Base-by-base conservation (phyloP, 352 stramenopile species). In the Phytophthora multivora region DNA sequence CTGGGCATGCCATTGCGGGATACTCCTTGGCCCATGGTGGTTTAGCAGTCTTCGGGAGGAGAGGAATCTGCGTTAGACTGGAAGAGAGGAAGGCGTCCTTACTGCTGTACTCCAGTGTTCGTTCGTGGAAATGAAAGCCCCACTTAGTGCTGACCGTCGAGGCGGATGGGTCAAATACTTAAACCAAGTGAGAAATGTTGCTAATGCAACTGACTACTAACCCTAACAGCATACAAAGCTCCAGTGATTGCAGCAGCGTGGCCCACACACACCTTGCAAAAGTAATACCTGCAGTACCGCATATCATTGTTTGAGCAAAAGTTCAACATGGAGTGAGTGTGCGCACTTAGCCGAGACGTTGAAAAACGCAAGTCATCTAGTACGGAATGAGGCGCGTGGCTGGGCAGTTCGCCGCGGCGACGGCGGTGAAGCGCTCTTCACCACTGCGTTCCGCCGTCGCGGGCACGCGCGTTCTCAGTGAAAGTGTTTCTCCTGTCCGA, bases 1-100 rank as follows among this genome's bases (percentile, higher is more conserved):
- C 79, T 79, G 5, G 75, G 69, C 41, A 90, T 71, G 39, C 79
- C 75, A 46, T 77, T 90, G 41, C 73, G 76, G 26, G 83, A 90
- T 49, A 60, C 69, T 46, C 68, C 69, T 69, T 92, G 83, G 12
- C 83, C 83, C 83, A 92, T 92, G 41, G 33, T 54, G 25, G 25
- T 59, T 1, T 10, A 16, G n/a, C 2, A 13, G 9, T 13, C 9
- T 33, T 33, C 7, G 28, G 9, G 4, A 33, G 28, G 28, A 33
- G 28, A 33, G 7, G 28, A 33, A 33, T 33, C 28, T 33, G 28
- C 28, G 28, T 33, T 33, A 12, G 8, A 33, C 28, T 8, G 28
- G 8, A 33, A 33, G 8, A 9, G 28, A 33, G 9, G 28, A 33
- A 33, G 8, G 8, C 28, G 28, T 12, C 9, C 8, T 13, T 33